These are phyloP conservation scores for Trichoderma afroharzianum DNA, from an alignment of 2,329 filamentous ascomycete species.

Conservation along the genomic window DNA sequence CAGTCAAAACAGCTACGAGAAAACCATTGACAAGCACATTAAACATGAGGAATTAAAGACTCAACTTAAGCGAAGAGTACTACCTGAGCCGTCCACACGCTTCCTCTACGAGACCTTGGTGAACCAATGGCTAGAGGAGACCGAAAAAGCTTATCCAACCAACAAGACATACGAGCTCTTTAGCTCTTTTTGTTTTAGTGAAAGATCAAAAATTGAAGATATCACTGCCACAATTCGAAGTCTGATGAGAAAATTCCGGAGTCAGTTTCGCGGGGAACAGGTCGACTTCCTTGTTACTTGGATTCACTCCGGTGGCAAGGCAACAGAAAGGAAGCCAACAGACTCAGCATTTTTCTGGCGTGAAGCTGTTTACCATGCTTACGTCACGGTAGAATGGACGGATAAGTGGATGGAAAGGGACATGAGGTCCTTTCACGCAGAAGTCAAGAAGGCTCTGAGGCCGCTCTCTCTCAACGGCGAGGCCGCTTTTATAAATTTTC, in stretches of 20 bases:
- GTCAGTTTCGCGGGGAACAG: neutral
- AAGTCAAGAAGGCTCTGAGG: neutral
- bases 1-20: neutral
- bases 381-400: neutral
- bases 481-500: neutral
- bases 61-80: neutral
- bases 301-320: neutral
- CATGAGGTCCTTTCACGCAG: neutral
- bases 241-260: neutral
- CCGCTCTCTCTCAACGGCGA: neutral
- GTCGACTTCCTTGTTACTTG: slow-evolving; percentile 1
- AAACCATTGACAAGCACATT: neutral
- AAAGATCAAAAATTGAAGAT: neutral
- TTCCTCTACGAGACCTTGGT: neutral
- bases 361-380: neutral
- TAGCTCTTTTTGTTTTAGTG: neutral
- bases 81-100: neutral
- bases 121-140: neutral
- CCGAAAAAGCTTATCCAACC: neutral
- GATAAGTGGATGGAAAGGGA: slow-evolving; percentile 2
- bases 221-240: neutral
- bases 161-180: neutral
- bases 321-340: neutral
- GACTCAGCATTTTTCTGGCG: neutral
- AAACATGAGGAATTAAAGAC: neutral